phyloP scores from a whole-genome alignment of 768 basidiomycete species.

The Xanthoconium purpureum region DNA sequence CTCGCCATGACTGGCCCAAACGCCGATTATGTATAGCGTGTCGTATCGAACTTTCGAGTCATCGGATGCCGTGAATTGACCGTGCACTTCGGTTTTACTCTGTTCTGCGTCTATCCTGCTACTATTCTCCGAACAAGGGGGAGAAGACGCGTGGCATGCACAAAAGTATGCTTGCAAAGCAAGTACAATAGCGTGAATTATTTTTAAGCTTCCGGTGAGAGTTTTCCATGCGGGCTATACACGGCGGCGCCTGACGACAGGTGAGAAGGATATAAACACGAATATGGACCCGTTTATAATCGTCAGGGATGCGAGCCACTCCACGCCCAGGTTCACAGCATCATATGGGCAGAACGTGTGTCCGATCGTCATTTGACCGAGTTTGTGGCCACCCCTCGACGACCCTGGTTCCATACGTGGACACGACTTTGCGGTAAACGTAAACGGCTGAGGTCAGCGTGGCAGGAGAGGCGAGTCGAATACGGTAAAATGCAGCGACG shows the following conservation, averaged over 20 bases:
- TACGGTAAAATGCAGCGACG: constrained; percentile 10
- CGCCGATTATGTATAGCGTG: constrained; percentile 1
- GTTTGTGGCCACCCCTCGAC: constrained; percentile 1
- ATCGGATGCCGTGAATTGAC: constrained; percentile 19
- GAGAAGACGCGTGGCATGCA: too few relatives aligned
- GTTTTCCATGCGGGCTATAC: background rate
- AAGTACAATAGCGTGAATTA: background rate
- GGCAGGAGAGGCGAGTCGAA: constrained; percentile 9
- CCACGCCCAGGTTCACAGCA: background rate
- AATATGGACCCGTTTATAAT: constrained; percentile 4
- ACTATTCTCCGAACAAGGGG: background rate
- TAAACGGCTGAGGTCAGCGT: constrained; percentile 1
- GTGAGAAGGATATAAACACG: constrained; percentile 10
- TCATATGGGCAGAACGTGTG: background rate
- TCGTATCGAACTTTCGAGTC: constrained; percentile 11
- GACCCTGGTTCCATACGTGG: constrained; percentile 12
- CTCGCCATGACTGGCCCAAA: constrained; percentile 10
- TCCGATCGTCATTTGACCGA: constrained; percentile 4
- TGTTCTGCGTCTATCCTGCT: background rate
- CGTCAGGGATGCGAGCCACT: constrained; percentile 3
- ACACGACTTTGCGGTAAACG: constrained; percentile 16
- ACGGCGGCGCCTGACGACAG: constrained; percentile 1
- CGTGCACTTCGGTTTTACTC: background rate
- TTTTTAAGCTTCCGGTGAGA: constrained; percentile 5
- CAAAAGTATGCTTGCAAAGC: too few relatives aligned